phyloP scores from a whole-genome alignment of 495 filamentous ascomycete genomes.

The Parmelia sp. region DNA sequence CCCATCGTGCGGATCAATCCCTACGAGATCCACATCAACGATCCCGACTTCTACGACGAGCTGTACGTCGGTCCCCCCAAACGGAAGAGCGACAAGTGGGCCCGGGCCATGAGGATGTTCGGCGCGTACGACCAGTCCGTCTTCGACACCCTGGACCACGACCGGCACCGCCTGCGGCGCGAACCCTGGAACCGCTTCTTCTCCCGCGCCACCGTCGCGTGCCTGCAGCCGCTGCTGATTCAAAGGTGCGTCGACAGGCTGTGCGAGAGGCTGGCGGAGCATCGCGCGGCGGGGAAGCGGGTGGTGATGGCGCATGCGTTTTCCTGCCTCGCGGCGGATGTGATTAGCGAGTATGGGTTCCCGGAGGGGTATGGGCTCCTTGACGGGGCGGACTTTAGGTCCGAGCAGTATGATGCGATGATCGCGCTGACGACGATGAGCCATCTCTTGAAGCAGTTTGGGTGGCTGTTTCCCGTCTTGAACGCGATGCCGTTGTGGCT shows the following conservation, averaged over 20 bases:
- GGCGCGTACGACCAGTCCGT: neutral
- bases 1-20: conserved; percentile 18
- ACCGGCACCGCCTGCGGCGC: neutral
- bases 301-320: conserved; percentile 35
- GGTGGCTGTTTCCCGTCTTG: neutral
- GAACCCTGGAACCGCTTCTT: neutral
- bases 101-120: neutral
- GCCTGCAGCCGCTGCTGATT: conserved; percentile 26
- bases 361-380: neutral
- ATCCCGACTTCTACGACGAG: conserved; percentile 32
- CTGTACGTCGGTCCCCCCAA: neutral
- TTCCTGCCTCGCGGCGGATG: conserved; percentile 32
- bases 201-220: conserved; percentile 8
- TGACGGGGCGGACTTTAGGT: neutral
- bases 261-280: conserved; percentile 32
- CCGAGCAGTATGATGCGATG: neutral
- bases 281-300: conserved; percentile 24
- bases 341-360: neutral
- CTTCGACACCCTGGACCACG: neutral
- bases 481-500: neutral
- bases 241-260: conserved; percentile 24
- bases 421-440: neutral
- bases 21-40: conserved; percentile 40
- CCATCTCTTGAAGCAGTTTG: neutral
- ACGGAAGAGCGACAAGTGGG: neutral